phyloP scores from a whole-genome alignment of 139 green algal genomes.

The Coccomyxa sp. region DNA sequence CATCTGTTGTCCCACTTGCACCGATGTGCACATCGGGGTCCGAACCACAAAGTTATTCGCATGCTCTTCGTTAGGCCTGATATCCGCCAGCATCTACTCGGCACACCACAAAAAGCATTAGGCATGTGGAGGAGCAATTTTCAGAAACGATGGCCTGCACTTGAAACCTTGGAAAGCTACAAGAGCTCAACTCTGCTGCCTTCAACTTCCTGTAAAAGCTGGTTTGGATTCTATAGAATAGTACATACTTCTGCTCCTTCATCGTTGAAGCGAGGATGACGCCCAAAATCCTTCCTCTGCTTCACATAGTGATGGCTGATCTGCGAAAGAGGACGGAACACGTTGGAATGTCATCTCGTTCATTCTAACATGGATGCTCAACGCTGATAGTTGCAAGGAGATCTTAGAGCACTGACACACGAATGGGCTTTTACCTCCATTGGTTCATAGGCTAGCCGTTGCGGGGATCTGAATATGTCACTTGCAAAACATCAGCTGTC shows the following conservation, averaged over 20 bases:
- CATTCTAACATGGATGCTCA: no score
- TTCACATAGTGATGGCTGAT: constrained; percentile 78
- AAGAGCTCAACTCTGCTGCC: background rate
- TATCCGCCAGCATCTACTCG: constrained; percentile 73
- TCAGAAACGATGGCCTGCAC: background rate
- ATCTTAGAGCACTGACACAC: no score
- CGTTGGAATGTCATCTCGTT: no score
- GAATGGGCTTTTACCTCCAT: no score
- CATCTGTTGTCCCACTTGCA: constrained; percentile 75
- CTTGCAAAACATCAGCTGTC: no score
- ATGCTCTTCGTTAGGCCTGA: constrained; percentile 81
- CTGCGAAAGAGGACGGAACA: constrained; percentile 25
- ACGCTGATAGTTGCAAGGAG: no score
- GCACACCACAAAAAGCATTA: background rate
- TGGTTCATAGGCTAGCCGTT: no score
- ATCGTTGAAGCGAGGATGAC: constrained; percentile 72
- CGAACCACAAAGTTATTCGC: constrained; percentile 66
- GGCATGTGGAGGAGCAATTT: background rate
- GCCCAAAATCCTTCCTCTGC: constrained; percentile 80
- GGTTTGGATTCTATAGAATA: background rate
- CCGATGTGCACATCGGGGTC: constrained; percentile 60
- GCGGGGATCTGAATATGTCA: no score
- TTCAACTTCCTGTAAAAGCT: background rate
- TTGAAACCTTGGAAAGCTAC: no score
- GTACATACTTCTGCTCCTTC: constrained; percentile 60